phyloP scores from a whole-genome alignment of 164 flowering plant species.

The Cinnamomum micranthum region DNA sequence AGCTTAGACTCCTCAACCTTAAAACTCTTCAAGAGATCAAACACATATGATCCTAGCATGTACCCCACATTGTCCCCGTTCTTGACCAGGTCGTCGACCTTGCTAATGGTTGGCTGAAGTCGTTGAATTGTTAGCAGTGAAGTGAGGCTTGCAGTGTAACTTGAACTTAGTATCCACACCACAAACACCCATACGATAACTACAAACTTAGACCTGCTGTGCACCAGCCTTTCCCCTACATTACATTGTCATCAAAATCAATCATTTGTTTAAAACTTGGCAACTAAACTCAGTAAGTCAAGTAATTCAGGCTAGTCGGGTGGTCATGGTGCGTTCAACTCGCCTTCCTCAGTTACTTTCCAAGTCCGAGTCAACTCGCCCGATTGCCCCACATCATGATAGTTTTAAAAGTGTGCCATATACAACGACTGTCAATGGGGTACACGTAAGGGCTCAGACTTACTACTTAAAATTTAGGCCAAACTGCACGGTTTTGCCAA shows the following conservation, averaged over 20 bases:
- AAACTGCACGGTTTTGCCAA: too few relatives aligned
- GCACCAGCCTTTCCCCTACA: conserved; percentile 40
- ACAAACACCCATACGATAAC: conserved; percentile 52
- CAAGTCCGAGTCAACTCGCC: conserved; percentile 14
- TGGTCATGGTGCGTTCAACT: background rate
- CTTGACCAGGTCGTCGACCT: background rate
- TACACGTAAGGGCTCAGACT: too few relatives aligned
- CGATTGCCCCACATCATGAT: conserved; percentile 20
- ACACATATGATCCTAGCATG: conserved; percentile 15
- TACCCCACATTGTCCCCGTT: conserved; percentile 19
- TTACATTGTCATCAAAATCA: background rate
- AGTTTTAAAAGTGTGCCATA: background rate
- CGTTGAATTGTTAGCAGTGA: conserved; percentile 12
- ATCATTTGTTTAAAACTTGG: conserved; percentile 1
- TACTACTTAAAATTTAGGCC: too few relatives aligned
- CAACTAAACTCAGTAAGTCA: background rate
- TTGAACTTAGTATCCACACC: conserved; percentile 36
- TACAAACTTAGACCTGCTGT: conserved; percentile 37
- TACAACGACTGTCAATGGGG: background rate
- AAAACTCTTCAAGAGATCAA: background rate
- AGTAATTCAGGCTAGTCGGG: too few relatives aligned
- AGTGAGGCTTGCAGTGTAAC: conserved; percentile 47
- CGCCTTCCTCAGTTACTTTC: conserved; percentile 1
- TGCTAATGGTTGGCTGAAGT: conserved; percentile 4
- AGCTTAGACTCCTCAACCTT: conserved; percentile 11